phyloP scores from a whole-genome alignment of 305 asterid species.

The Lippia alba region DNA sequence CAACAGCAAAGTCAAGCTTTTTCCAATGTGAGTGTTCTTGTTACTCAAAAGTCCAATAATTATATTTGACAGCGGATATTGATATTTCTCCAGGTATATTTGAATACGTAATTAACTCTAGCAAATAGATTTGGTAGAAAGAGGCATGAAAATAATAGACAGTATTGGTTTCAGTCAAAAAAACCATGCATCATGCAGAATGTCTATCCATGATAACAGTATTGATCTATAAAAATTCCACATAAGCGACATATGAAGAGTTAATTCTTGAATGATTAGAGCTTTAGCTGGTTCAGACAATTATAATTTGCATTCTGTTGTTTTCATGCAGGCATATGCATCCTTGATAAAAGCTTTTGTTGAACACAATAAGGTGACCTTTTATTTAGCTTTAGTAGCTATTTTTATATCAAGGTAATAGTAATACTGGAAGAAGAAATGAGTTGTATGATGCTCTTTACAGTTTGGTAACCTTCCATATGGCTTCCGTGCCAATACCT shows the following conservation, averaged over 20 bases:
- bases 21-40: slow-evolving; percentile 68
- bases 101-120: slow-evolving; percentile 12
- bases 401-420: slow-evolving; percentile 30
- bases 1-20: slow-evolving; percentile 99
- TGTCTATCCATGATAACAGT: slow-evolving; percentile 5
- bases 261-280: slow-evolving; percentile 8
- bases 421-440: slow-evolving; percentile 42
- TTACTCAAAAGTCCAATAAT: background rate
- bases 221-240: background rate
- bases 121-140: slow-evolving; percentile 16
- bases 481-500: slow-evolving; percentile 97
- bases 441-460: slow-evolving; percentile 41
- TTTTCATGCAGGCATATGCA: slow-evolving; percentile 82
- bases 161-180: slow-evolving; percentile 21
- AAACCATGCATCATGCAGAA: background rate
- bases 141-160: background rate
- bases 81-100: slow-evolving; percentile 1
- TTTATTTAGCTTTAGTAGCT: slow-evolving; percentile 33
- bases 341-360: slow-evolving; percentile 87
- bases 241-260: slow-evolving; percentile 1
- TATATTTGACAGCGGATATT: slow-evolving; percentile 21
- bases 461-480: slow-evolving; percentile 99
- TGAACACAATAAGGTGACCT: slow-evolving; percentile 91
- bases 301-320: slow-evolving; percentile 14
- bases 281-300: slow-evolving; percentile 25